phyloP scores from a whole-genome alignment of 768 basidiomycete genomes.

The Cyathus striatus region DNA sequence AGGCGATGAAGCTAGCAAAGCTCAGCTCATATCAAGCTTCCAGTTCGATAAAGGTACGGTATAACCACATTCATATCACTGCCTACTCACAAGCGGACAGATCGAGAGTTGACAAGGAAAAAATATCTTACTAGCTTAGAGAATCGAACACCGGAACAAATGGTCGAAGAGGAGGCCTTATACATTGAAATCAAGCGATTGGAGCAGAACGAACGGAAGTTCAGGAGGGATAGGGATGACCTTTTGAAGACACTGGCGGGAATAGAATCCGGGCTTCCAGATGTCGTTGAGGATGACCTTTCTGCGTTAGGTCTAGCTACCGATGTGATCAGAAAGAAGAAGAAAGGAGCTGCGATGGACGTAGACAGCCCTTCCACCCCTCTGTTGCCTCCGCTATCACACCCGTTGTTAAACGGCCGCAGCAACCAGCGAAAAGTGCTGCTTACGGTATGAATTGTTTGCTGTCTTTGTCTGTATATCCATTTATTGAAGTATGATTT shows the following conservation, averaged over 20 bases:
- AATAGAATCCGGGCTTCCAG: conserved; percentile 81
- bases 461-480: conserved; percentile 1
- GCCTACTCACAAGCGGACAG: conserved; percentile 29
- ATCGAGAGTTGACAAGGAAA: conserved; percentile 84
- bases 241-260: conserved; percentile 80
- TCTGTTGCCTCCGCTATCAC: conserved; percentile 23
- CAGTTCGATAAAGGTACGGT: conserved; percentile 82
- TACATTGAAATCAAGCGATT: conserved; percentile 93
- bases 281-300: conserved; percentile 66
- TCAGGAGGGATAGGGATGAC: conserved; percentile 85
- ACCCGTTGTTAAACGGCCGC: conserved; percentile 34
- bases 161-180: conserved; percentile 92
- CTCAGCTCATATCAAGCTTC: conserved; percentile 63
- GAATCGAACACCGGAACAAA: conserved; percentile 81
- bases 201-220: conserved; percentile 86
- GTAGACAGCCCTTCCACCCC: conserved; percentile 49
- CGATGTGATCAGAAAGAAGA: conserved; percentile 61
- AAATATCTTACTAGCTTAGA: conserved; percentile 85
- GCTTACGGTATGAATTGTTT: conserved; percentile 52
- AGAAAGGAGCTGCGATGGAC: conserved; percentile 31
- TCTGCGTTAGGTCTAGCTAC: conserved; percentile 36
- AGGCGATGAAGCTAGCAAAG: conserved; percentile 74
- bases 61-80: not conserved
- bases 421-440: conserved; percentile 45
- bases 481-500: conserved; percentile 2